Evolutionary conservation across 176 grass and related monocot genomes (phyloP).

Genomic region (Juncus effusus): DNA sequence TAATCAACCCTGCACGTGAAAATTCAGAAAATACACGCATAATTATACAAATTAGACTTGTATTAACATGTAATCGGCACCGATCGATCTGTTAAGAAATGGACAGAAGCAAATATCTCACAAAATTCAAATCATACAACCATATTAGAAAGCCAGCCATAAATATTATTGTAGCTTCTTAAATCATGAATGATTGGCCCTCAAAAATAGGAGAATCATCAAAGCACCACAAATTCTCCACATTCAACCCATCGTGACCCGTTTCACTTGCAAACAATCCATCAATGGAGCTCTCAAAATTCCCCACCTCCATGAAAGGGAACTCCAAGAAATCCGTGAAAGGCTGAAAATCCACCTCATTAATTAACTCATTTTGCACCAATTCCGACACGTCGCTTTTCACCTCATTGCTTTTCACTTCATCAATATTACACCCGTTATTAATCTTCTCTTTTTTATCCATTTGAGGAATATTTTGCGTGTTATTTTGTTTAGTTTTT

Average conservation of each 20-base stretch:
- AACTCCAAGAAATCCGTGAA: constrained; percentile 38
- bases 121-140: constrained; percentile 18
- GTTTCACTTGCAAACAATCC: constrained; percentile 29
- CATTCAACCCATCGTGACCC: constrained; percentile 37
- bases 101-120: too few relatives aligned
- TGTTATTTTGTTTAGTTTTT: background rate
- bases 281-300: constrained; percentile 31
- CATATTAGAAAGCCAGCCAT: background rate
- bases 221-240: constrained; percentile 68
- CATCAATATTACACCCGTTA: background rate
- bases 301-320: constrained; percentile 34
- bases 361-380: constrained; percentile 13
- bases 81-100: too few relatives aligned
- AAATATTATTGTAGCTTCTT: constrained; percentile 10
- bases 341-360: constrained; percentile 41
- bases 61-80: too few relatives aligned
- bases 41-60: too few relatives aligned
- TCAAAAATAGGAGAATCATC: constrained; percentile 53
- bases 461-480: constrained; percentile 23
- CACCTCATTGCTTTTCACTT: background rate
- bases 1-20: too few relatives aligned
- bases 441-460: constrained; percentile 12
- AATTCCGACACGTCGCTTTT: background rate
- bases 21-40: too few relatives aligned
- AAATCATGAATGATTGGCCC: constrained; percentile 36